phyloP scores from a whole-genome alignment of 2,329 filamentous ascomycete genomes.

The Arthroderma sp. region DNA sequence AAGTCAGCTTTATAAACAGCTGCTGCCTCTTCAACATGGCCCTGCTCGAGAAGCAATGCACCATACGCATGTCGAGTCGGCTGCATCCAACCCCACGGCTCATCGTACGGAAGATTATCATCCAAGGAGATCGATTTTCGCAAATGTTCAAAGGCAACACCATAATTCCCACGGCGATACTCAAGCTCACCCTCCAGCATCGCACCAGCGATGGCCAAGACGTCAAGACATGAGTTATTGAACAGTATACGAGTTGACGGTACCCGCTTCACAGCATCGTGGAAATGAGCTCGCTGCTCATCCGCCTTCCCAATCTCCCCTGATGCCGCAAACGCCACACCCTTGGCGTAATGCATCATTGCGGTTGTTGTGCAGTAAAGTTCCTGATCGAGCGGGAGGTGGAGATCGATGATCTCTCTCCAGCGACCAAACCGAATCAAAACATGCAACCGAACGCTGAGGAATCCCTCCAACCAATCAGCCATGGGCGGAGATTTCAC shows the following conservation, averaged over 20 bases:
- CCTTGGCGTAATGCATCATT: constrained; percentile 54
- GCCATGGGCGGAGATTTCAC: constrained; percentile 60
- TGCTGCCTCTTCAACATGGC: constrained; percentile 42
- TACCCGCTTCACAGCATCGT: constrained; percentile 38
- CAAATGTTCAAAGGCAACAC: constrained; percentile 47
- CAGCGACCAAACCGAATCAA: constrained; percentile 61
- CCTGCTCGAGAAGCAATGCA: constrained; percentile 55
- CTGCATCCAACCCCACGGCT: constrained; percentile 73
- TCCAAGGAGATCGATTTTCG: constrained; percentile 46
- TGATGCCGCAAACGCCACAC: constrained; percentile 50
- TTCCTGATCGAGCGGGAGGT: constrained; percentile 42
- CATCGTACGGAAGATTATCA: constrained; percentile 53
- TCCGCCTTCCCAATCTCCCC: constrained; percentile 35
- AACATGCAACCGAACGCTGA: constrained; percentile 54
- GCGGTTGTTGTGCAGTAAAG: constrained; percentile 60
- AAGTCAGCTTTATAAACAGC: constrained; percentile 49
- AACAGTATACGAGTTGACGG: constrained; percentile 50
- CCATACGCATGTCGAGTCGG: constrained; percentile 58
- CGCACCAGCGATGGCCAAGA: constrained; percentile 46
- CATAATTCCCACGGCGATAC: constrained; percentile 49
- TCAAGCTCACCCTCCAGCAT: constrained; percentile 65
- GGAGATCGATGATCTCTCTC: constrained; percentile 48
- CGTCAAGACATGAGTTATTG: constrained; percentile 52
- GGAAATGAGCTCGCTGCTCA: constrained; percentile 39
- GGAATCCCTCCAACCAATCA: constrained; percentile 62